Conservation (phyloP, 345 rosid species). For the Triadica sebifera region DNA sequence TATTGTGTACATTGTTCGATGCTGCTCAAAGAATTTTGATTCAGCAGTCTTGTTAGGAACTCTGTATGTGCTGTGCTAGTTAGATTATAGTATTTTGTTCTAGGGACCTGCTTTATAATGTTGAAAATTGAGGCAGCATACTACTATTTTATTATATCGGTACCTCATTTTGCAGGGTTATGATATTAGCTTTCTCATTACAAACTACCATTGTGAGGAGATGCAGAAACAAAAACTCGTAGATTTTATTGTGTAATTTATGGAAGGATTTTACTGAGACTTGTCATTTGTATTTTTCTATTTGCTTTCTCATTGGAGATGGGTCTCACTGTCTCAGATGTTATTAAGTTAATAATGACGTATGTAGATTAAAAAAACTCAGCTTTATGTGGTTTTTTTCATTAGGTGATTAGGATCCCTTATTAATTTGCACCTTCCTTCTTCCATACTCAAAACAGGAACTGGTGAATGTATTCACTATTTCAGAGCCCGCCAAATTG, state of each 20-base stretch:
- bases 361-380: neutral
- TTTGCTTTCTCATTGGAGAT: slow-evolving; percentile 1
- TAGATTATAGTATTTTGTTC: neutral
- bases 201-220: slow-evolving; percentile 95
- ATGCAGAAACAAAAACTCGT: slow-evolving; percentile 97
- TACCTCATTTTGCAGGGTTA: slow-evolving; percentile 63
- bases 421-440: neutral
- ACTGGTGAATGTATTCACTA: neutral
- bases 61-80: neutral
- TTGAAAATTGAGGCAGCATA: neutral
- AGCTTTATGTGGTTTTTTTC: neutral
- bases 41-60: neutral
- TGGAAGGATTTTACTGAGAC: slow-evolving; percentile 56
- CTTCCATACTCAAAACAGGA: neutral
- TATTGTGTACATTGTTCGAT: neutral
- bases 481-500: neutral
- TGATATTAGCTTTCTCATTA: slow-evolving; percentile 95
- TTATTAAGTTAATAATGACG: neutral
- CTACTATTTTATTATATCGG: neutral
- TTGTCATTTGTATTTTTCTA: neutral
- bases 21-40: neutral
- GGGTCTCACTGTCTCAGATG: neutral
- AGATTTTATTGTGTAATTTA: slow-evolving; percentile 92
- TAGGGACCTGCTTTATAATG: neutral
- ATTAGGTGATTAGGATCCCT: neutral